Evolutionary conservation across 78 protist species (phyloP).

Genomic region (Cavenderia fasciculata): DNA sequence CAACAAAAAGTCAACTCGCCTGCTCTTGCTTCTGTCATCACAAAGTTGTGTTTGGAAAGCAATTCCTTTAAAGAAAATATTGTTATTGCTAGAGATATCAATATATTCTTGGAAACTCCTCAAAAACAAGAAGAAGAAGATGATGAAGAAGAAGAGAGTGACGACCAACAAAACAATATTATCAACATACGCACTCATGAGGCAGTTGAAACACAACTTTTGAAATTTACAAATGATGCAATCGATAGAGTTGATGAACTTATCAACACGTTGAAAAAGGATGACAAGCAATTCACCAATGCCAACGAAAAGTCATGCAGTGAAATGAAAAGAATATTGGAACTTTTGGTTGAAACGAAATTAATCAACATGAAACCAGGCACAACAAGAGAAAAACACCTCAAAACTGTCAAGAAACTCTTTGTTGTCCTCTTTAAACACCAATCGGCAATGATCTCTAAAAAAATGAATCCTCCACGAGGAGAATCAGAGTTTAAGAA

Average conservation of each 20-base stretch:
- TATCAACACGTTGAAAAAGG: not conserved
- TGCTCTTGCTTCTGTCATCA: too few species aligned
- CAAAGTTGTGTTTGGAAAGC: too few species aligned
- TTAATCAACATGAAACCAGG: not conserved
- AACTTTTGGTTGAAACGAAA: not conserved
- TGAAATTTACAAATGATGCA: not conserved
- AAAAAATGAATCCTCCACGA: too few species aligned
- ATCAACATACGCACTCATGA: not conserved
- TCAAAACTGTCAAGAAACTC: constrained; percentile 26
- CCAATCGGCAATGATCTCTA: too few species aligned
- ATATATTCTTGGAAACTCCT: not conserved
- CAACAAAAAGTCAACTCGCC: too few species aligned
- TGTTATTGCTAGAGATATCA: not conserved
- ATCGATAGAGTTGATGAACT: not conserved
- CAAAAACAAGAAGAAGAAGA: not conserved
- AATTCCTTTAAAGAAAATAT: too few species aligned
- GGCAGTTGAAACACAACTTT: not conserved
- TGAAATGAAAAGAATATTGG: constrained; percentile 28
- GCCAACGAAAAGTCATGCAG: not conserved
- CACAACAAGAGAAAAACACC: constrained; percentile 5
- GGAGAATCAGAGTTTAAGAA: too few species aligned
- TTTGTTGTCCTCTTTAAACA: too few species aligned
- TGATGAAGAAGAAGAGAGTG: not conserved
- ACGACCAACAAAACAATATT: not conserved
- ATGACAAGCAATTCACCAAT: too few species aligned